Conservation (phyloP, 768 basidiomycete species). For the Macrolepiota albuminosa region DNA sequence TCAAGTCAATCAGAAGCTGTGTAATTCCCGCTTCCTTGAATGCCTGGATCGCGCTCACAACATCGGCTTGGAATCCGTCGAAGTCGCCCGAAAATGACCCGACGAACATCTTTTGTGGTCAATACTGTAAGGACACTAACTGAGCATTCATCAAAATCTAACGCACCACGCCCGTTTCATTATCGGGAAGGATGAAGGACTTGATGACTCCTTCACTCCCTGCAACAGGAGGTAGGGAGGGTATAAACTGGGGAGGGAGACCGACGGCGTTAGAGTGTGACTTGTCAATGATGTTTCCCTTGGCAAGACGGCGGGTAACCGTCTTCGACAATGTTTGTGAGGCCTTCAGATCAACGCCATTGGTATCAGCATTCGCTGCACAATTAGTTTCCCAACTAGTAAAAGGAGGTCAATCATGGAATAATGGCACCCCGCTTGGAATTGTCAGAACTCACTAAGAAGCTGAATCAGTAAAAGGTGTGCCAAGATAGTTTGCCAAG, state of each 20-base stretch:
- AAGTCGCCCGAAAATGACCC: slow-evolving; percentile 54
- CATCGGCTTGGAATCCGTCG: slow-evolving; percentile 46
- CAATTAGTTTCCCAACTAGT: slow-evolving; percentile 36
- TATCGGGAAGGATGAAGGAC: slow-evolving; percentile 50
- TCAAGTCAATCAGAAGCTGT: slow-evolving; percentile 51
- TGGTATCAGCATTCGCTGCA: slow-evolving; percentile 42
- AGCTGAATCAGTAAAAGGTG: slow-evolving; percentile 42
- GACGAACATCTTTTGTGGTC: slow-evolving; percentile 45
- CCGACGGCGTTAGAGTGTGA: slow-evolving; percentile 34
- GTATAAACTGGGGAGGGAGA: slow-evolving; percentile 44
- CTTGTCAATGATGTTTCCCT: slow-evolving; percentile 39
- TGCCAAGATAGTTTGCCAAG: slow-evolving; percentile 42
- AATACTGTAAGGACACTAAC: background rate
- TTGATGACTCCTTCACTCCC: slow-evolving; percentile 51
- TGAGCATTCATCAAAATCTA: background rate
- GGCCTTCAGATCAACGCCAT: slow-evolving; percentile 42
- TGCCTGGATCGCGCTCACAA: slow-evolving; percentile 35
- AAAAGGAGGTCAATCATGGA: background rate
- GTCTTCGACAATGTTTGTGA: background rate
- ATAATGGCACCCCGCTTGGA: background rate
- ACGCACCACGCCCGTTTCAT: slow-evolving; percentile 56
- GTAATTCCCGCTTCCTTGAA: slow-evolving; percentile 47
- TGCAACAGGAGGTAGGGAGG: slow-evolving; percentile 37
- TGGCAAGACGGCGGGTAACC: slow-evolving; percentile 17
- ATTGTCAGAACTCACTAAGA: slow-evolving; percentile 41